phyloP scores from a whole-genome alignment of 2,329 filamentous ascomycete genomes.

The Byssochlamys sp. region DNA sequence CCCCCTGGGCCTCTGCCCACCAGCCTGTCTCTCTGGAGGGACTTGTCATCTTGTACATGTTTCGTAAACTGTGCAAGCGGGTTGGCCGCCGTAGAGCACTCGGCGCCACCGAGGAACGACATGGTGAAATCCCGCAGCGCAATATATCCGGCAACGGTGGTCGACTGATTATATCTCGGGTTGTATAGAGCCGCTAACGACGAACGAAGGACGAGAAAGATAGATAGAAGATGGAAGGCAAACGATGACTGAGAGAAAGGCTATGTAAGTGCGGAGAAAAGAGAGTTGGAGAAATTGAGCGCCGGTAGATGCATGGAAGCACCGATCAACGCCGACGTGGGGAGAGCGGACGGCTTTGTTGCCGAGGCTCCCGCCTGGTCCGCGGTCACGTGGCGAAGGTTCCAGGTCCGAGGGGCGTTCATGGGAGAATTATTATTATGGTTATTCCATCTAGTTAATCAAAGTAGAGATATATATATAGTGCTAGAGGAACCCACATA shows the following conservation, averaged over 20 bases:
- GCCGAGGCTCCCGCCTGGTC: conserved; percentile 15
- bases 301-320: conserved; percentile 3
- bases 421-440: neutral
- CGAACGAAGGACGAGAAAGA: neutral
- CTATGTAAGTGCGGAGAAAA: neutral
- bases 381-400: conserved; percentile 11
- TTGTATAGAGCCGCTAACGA: neutral
- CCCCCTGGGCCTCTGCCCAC: conserved; percentile 63
- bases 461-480: neutral
- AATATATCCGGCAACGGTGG: neutral
- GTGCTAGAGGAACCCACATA: too few species aligned
- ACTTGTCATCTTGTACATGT: conserved; percentile 92
- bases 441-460: neutral
- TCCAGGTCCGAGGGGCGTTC: neutral
- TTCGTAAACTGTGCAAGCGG: conserved; percentile 96
- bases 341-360: conserved; percentile 8
- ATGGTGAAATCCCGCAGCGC: conserved; percentile 44
- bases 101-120: conserved; percentile 91
- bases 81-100: conserved; percentile 93
- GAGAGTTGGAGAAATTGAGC: conserved; percentile 1
- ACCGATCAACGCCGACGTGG: conserved; percentile 11
- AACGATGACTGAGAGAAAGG: neutral
- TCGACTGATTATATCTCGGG: neutral
- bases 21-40: conserved; percentile 80
- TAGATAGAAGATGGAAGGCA: neutral